Conservation (phyloP, 495 filamentous ascomycete species). For the Achaetomiella virescens region DNA sequence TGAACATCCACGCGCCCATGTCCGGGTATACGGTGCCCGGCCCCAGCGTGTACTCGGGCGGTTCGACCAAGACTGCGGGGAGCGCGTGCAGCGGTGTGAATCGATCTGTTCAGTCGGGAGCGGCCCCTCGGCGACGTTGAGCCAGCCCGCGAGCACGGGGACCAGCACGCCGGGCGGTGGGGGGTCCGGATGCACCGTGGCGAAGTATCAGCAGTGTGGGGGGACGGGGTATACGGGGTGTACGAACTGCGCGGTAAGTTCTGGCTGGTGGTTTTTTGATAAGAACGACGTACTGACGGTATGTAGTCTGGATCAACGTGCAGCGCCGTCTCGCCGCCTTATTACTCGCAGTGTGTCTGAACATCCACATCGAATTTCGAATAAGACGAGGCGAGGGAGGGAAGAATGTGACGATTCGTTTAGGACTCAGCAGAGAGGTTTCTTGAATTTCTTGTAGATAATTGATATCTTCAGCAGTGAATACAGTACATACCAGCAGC, state of each 20-base stretch:
- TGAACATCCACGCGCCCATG: conserved; percentile 42
- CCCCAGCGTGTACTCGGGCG: conserved; percentile 37
- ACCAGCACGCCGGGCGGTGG: conserved; percentile 19
- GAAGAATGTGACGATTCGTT: background rate
- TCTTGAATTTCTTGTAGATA: conserved; percentile 9
- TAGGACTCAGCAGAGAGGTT: background rate
- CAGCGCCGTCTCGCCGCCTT: conserved; percentile 23
- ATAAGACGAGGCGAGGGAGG: too few relatives aligned
- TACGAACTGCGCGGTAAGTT: conserved; percentile 36
- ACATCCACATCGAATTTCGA: too few relatives aligned
- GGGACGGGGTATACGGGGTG: conserved; percentile 41
- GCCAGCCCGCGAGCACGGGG: conserved; percentile 8
- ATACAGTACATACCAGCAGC: background rate
- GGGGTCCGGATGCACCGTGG: conserved; percentile 27
- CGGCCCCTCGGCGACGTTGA: conserved; percentile 21
- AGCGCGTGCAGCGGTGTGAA: conserved; percentile 35
- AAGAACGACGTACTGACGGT: background rate
- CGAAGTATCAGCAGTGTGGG: conserved; percentile 42
- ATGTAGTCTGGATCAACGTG: conserved; percentile 23
- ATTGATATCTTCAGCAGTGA: background rate
- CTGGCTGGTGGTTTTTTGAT: background rate
- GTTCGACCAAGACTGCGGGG: conserved; percentile 32
- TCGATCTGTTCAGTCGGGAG: conserved; percentile 34
- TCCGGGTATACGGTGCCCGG: conserved; percentile 35
- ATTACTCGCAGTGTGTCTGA: conserved; percentile 38